These are phyloP conservation scores for Apiotrichum gamsii DNA, from an alignment of 1,284 basidiomycete genomes.

Conservation along the genomic window DNA sequence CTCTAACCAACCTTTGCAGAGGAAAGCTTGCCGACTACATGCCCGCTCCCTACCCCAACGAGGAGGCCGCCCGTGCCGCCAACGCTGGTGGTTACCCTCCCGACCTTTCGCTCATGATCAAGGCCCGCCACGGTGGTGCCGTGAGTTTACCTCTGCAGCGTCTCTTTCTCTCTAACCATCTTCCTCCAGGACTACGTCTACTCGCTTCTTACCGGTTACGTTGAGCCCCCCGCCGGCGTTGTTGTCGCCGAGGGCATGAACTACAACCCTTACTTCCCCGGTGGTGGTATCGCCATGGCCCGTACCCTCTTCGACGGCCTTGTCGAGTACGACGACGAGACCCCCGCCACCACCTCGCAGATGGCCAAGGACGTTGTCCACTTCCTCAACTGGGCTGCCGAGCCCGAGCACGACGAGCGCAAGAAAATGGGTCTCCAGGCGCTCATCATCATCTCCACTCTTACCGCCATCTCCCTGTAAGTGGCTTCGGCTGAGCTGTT, in stretches of 20 bases:
- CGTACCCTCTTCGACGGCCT: slow-evolving; percentile 91
- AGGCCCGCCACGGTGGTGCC: slow-evolving; percentile 94
- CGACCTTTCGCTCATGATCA: slow-evolving; percentile 93
- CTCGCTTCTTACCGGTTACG: slow-evolving; percentile 93
- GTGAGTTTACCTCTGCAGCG: slow-evolving; percentile 52
- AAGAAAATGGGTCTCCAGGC: slow-evolving; percentile 90
- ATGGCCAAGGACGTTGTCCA: slow-evolving; percentile 98
- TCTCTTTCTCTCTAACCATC: not conserved
- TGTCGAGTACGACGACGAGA: slow-evolving; percentile 94
- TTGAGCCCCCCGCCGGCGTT: slow-evolving; percentile 94
- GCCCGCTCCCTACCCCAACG: slow-evolving; percentile 93
- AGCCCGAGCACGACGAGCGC: slow-evolving; percentile 95
- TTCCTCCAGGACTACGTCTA: slow-evolving; percentile 81
- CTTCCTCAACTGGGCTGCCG: slow-evolving; percentile 91
- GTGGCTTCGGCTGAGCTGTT: too few species aligned
- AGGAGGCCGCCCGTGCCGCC: slow-evolving; percentile 90
- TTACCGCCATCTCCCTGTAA: slow-evolving; percentile 69
- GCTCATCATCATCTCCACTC: slow-evolving; percentile 76
- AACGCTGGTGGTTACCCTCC: slow-evolving; percentile 89
- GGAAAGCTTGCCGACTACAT: slow-evolving; percentile 77
- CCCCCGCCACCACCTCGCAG: slow-evolving; percentile 94
- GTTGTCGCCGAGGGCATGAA: slow-evolving; percentile 95
- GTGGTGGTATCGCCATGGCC: slow-evolving; percentile 97
- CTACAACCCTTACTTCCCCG: slow-evolving; percentile 97
- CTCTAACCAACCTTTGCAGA: slow-evolving; percentile 18